Base-by-base conservation (phyloP, 495 filamentous ascomycete genomes). In the Acidomyces sp. region DNA sequence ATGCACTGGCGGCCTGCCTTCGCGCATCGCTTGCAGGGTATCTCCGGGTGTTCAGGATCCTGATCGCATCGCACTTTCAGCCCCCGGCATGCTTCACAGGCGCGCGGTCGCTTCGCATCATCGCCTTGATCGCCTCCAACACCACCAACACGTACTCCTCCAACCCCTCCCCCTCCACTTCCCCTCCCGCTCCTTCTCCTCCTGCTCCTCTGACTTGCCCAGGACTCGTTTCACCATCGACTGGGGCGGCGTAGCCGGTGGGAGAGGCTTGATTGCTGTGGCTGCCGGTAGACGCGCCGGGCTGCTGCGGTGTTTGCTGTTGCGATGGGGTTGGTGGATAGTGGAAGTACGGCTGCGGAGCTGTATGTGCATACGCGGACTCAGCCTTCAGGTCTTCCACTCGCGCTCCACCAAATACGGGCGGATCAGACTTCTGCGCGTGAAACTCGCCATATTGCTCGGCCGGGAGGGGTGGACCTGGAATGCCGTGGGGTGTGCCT, bases 61-160 rank as follows among this genome's bases (percentile, higher is more conserved):
- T 76, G 74, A 47, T 94, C 85, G 61, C 88, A 96, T 19, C 81
- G 75, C 15, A 94, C 88, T 54, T 97, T 97, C 33, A 94, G 64
- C 22, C 77, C 75, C 31, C 90, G 78, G 58, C 88, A 97, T 7
- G 82, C 77, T 56, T 95, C 90, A 60, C 88, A 97, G 12, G 88
- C 87, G n/a, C 86, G 78, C 2, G 80, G 72, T 25, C 85, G 77
- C 59, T 87, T 88, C 26, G 72, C 20, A 34, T 52, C 50, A 18
- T 53, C 50, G 15, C 59, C 54, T 13, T 57, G 55, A 11, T 59
- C 56, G n/a, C 31, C 44, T 37, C 72, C 65, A 10, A 62, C 59
- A 4, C 10, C 24, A 17, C 20, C 42, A n/a, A 37, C 18, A 25
- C 25, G 16, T 34, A n/a, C n/a, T n/a, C n/a, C n/a, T n/a, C n/a